These are phyloP conservation scores for Herpetospermum pedunculosum DNA, from an alignment of 306 rosid species.

Conservation along the genomic window DNA sequence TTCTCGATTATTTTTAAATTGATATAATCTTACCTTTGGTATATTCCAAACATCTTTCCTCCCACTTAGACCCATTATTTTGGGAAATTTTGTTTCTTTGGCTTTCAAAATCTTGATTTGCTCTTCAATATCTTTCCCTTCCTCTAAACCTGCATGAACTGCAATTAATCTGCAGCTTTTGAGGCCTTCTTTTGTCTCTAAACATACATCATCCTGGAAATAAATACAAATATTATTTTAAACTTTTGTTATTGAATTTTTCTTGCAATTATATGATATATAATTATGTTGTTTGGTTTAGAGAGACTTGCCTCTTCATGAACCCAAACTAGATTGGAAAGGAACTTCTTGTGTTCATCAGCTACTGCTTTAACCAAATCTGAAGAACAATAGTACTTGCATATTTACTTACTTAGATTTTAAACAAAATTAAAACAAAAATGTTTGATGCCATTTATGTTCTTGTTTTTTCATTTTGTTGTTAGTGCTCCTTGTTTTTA, in stretches of 20 bases:
- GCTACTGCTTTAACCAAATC: constrained; percentile 86
- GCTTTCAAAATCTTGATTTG: constrained; percentile 51
- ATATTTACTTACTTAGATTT: too few relatives aligned
- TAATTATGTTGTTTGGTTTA: background rate
- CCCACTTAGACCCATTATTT: constrained; percentile 54
- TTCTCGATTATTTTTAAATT: too few relatives aligned
- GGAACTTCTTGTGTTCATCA: constrained; percentile 82
- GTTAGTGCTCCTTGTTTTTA: too few relatives aligned
- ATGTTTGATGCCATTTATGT: background rate
- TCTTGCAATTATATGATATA: background rate
- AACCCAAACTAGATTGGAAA: constrained; percentile 73
- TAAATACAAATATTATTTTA: background rate
- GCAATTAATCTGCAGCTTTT: constrained; percentile 64
- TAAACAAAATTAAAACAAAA: too few relatives aligned
- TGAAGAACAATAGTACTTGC: constrained; percentile 10
- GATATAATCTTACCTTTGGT: constrained; percentile 53
- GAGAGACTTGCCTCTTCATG: constrained; percentile 64
- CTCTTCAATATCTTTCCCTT: constrained; percentile 41
- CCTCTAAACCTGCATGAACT: constrained; percentile 87
- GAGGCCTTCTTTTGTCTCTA: constrained; percentile 47
- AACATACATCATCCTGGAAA: constrained; percentile 51
- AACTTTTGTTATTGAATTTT: background rate
- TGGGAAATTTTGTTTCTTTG: constrained; percentile 55
- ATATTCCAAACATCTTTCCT: constrained; percentile 65
- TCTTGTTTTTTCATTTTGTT: too few relatives aligned